phyloP scores from a whole-genome alignment of 2,329 filamentous ascomycete genomes.

The Cordyceps cicadae region DNA sequence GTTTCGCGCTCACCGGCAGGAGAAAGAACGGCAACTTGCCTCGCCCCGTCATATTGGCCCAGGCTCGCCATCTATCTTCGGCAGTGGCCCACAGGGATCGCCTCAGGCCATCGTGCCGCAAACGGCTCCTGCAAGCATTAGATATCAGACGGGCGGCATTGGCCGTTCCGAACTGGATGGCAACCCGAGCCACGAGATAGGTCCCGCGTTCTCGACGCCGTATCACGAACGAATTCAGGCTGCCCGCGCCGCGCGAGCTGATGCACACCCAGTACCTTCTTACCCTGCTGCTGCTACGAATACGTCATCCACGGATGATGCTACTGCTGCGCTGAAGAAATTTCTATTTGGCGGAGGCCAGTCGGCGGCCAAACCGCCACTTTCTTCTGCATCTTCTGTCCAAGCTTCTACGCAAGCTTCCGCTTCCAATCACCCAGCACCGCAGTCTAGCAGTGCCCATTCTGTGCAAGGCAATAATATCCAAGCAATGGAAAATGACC shows the following conservation, averaged over 20 bases:
- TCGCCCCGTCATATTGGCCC: conserved; percentile 37
- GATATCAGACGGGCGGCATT: conserved; percentile 16
- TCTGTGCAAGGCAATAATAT: conserved; percentile 26
- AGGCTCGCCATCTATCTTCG: conserved; percentile 13
- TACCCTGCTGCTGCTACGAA: conserved; percentile 33
- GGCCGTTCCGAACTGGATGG: conserved; percentile 53
- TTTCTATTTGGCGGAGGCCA: conserved; percentile 40
- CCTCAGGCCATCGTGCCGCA: conserved; percentile 19
- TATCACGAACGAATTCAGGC: conserved; percentile 55
- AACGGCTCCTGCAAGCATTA: conserved; percentile 34
- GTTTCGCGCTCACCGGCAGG: conserved; percentile 78
- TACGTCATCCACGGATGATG: conserved; percentile 6
- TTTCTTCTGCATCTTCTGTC: not conserved
- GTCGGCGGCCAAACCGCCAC: not conserved
- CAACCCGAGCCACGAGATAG: conserved; percentile 45
- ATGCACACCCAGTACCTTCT: conserved; percentile 15
- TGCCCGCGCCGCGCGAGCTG: conserved; percentile 30
- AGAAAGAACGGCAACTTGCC: conserved; percentile 55
- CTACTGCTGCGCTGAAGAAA: conserved; percentile 32
- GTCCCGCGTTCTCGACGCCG: conserved; percentile 60
- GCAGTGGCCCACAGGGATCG: not conserved
- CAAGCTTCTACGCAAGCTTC: not conserved
- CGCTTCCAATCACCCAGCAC: not conserved
- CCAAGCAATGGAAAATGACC: conserved; percentile 43
- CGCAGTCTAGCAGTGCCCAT: not conserved